A percentile compares a stretch with the other conserved stretches of the same genome.
phyloP scores from a whole-genome alignment of 495 filamentous ascomycete species.

The Parathielavia hyrcaniae region DNA sequence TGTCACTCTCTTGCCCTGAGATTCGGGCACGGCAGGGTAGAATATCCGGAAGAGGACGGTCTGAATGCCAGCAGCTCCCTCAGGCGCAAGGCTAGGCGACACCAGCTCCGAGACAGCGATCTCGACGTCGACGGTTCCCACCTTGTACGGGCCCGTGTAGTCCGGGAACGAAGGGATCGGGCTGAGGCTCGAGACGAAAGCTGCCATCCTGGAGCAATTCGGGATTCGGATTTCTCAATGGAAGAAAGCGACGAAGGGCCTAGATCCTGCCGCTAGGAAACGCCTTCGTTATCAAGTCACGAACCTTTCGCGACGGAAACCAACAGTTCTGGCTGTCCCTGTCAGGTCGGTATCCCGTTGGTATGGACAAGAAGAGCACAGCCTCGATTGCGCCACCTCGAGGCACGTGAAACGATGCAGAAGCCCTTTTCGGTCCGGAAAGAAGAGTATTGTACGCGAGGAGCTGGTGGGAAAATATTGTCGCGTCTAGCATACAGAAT shows the following conservation, averaged over 20 bases:
- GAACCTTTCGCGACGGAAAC: no score
- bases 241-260: neutral
- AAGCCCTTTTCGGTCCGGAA: no score
- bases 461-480: no score
- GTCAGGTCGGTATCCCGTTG: no score
- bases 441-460: no score
- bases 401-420: no score
- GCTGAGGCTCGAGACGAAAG: slow-evolving; percentile 21
- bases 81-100: slow-evolving; percentile 45
- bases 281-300: no score
- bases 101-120: slow-evolving; percentile 57
- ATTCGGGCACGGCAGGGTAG: slow-evolving; percentile 56
- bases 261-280: no score
- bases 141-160: slow-evolving; percentile 65
- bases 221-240: neutral
- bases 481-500: no score
- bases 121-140: slow-evolving; percentile 70
- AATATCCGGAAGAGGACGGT: slow-evolving; percentile 71
- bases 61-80: slow-evolving; percentile 44
- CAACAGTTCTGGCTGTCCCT: no score
- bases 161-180: slow-evolving; percentile 57
- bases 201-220: slow-evolving; percentile 6
- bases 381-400: no score
- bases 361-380: no score
- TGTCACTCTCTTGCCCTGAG: slow-evolving; percentile 42